A percentile compares a stretch with the other conserved stretches of the same genome.
These are phyloP conservation scores for Chrysoporthe cubensis DNA, from an alignment of 2,329 filamentous ascomycete species.

Conservation along the genomic window DNA sequence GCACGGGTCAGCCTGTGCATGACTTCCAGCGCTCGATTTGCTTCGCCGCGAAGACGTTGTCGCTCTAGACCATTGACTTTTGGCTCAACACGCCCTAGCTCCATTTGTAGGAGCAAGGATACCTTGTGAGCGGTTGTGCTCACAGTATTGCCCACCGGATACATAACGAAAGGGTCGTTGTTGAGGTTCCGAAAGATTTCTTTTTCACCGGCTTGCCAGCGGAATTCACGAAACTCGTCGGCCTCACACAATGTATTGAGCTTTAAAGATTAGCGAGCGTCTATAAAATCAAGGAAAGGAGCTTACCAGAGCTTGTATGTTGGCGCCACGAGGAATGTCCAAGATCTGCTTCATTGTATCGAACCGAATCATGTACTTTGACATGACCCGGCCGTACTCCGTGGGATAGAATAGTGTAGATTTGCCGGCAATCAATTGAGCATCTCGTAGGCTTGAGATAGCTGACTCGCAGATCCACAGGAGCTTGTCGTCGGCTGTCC, in stretches of 20 bases:
- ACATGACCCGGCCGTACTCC: conserved; percentile 79
- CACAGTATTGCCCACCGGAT: conserved; percentile 70
- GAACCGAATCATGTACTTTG: conserved; percentile 78
- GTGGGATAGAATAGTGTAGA: conserved; percentile 61
- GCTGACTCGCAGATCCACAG: conserved; percentile 73
- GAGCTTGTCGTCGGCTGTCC: conserved; percentile 61
- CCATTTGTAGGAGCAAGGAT: conserved; percentile 75
- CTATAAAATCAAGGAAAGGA: neutral
- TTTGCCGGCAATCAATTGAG: conserved; percentile 56
- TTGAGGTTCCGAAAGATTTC: conserved; percentile 73
- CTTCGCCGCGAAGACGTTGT: conserved; percentile 15
- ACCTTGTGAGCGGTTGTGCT: conserved; percentile 72
- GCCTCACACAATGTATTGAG: conserved; percentile 69
- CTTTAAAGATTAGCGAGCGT: conserved; percentile 45
- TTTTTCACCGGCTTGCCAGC: conserved; percentile 73
- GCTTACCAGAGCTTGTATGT: conserved; percentile 70
- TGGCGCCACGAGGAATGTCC: conserved; percentile 61
- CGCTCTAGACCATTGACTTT: conserved; percentile 34
- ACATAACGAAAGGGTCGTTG: conserved; percentile 68
- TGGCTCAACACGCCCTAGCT: conserved; percentile 64
- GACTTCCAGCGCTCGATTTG: conserved; percentile 63
- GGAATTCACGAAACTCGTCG: conserved; percentile 72
- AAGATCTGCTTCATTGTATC: conserved; percentile 77
- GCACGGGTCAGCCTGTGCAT: conserved; percentile 73
- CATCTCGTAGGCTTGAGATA: conserved; percentile 65